Evolutionary conservation across 192 early-diverging fungal species (phyloP).

Genomic region (Bifiguratus adelaidae): DNA sequence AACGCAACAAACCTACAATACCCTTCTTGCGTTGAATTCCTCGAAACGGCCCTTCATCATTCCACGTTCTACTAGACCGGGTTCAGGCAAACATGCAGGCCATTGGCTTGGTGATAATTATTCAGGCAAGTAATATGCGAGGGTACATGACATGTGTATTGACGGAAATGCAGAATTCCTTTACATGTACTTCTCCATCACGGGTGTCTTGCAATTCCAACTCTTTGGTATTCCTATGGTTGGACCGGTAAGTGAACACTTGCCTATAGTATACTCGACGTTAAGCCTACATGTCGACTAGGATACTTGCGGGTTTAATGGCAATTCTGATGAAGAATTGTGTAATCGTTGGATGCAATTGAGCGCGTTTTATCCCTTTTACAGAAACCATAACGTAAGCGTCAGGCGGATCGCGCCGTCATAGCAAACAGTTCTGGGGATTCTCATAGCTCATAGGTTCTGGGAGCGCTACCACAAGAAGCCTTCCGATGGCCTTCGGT

Average conservation of each 20-base stretch:
- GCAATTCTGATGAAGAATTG: conserved; percentile 29
- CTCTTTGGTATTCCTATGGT: conserved; percentile 45
- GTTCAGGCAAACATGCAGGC: conserved; percentile 25
- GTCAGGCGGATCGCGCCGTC: too few species aligned
- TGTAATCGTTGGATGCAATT: conserved; percentile 36
- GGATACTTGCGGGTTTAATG: conserved; percentile 19
- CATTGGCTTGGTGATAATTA: conserved; percentile 29
- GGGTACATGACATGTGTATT: too few species aligned
- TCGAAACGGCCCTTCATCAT: too few species aligned
- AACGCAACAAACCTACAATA: too few species aligned
- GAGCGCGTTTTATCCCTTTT: conserved; percentile 30
- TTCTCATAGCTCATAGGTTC: too few species aligned
- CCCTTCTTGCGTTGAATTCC: too few species aligned
- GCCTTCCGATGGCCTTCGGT: conserved; percentile 43
- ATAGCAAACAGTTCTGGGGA: too few species aligned
- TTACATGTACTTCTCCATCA: conserved; percentile 30
- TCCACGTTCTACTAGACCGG: too few species aligned
- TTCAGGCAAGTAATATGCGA: too few species aligned
- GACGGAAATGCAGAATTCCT: too few species aligned
- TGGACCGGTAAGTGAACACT: conserved; percentile 34
- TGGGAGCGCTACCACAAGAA: conserved; percentile 48
- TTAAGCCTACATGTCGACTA: not conserved
- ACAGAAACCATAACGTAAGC: conserved; percentile 2
- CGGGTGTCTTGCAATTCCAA: conserved; percentile 33
- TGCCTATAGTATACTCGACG: not conserved